Base-by-base conservation (phyloP, 2,329 filamentous ascomycete species). In the Microsporum ferrugineum region DNA sequence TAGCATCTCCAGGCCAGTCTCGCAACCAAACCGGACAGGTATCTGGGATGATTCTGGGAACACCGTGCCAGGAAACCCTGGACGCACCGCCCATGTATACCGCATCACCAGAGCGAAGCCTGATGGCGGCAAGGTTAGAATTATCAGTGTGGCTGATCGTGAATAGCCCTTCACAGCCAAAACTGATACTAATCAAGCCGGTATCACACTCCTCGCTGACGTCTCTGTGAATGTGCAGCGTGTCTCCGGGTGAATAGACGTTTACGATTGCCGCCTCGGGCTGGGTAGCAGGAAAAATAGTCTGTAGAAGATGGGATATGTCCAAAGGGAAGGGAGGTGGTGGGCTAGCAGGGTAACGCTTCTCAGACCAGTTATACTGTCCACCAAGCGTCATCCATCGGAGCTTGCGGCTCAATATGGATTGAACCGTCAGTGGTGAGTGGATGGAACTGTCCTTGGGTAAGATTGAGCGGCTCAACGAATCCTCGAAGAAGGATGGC, bases 371-470 rank as follows among this genome's bases (percentile, higher is more conserved):
- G 76, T 97, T 89, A 73, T 97, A 97, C 72, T 97, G 94, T 0
- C 91, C 92, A 57, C 94, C 94, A 2, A 99, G 82, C 0, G 92
- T 97, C 47, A 95, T 83, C 94, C 94, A 99, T 66, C 92, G 89
- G 29, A 97, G 81, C 64, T 89, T 91, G 64, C 86, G 88, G 61
- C 86, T 83, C 49, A 97, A 79, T 34, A 92, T 83, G 68, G 86
- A 85, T 57, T 82, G 78, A 59, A 88, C 78, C 1, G 83, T 81
- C 7, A 96, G 77, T 1, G 89, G 80, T 63, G 86, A 88, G 74
- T 96, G 91, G n/a, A 91, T 75, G 0, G 72, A 65, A 0, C 88
- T 79, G 68, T 95, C 85, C 60, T 88, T 88, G 5, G 92, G 89
- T 31, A 64, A 57, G 34, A 74, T 61, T 45, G 65, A 14, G 60